Evolutionary conservation across 2,329 filamentous ascomycete species (phyloP).

Genomic region (Neopestalotiopsis sp.): DNA sequence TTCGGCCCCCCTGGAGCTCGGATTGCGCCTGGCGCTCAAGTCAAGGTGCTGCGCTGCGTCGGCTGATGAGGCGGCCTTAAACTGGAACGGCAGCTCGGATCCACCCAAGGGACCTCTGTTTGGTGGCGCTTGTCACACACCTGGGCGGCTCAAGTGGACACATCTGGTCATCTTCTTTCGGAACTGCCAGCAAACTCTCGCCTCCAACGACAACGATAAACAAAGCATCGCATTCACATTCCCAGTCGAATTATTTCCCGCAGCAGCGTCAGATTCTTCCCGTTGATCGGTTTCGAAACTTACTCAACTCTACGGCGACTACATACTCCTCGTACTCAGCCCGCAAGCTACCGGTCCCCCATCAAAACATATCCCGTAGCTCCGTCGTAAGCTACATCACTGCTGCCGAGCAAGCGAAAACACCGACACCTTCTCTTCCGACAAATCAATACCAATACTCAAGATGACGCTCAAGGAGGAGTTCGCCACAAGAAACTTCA

Average conservation of each 20-base stretch:
- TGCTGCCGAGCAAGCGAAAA: constrained; percentile 9
- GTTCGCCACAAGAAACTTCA: constrained; percentile 76
- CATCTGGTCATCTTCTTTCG: constrained; percentile 14
- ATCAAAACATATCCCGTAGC: background rate
- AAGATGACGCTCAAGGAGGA: constrained; percentile 75
- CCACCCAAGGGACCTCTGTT: constrained; percentile 2
- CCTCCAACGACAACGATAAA: constrained; percentile 9
- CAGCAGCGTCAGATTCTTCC: background rate
- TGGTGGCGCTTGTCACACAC: background rate
- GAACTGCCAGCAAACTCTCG: background rate
- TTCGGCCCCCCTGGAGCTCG: background rate
- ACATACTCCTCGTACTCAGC: background rate
- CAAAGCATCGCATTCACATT: constrained; percentile 8
- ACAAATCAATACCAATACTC: constrained; percentile 32
- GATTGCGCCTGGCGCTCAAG: background rate
- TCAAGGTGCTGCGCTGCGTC: background rate
- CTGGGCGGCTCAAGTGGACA: constrained; percentile 11
- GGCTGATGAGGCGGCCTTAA: constrained; percentile 13
- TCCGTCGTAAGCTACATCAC: constrained; percentile 15
- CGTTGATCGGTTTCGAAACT: background rate
- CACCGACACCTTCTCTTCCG: background rate
- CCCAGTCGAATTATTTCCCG: background rate
- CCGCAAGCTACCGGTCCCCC: constrained; percentile 8
- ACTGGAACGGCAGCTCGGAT: constrained; percentile 12
- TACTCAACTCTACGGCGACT: background rate